phyloP scores from a whole-genome alignment of 495 filamentous ascomycete species.

The Lentithecium fluviatile region DNA sequence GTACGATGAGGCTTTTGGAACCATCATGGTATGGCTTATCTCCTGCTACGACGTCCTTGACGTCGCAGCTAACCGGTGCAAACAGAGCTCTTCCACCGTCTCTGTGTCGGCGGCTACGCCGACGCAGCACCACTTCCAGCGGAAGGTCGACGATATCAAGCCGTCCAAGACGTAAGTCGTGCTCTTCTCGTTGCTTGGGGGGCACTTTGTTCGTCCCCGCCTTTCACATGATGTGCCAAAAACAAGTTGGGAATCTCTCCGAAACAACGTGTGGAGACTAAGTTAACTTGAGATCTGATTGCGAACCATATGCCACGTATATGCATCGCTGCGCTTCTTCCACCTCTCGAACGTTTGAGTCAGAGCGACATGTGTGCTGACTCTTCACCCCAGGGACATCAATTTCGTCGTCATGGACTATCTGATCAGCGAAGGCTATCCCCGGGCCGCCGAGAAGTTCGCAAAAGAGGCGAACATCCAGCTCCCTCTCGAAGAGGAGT shows the following conservation, averaged over 20 bases:
- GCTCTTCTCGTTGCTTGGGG: slow-evolving; percentile 13
- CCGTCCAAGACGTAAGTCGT: slow-evolving; percentile 80
- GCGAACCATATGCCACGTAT: slow-evolving; percentile 1
- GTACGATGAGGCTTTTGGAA: slow-evolving; percentile 2
- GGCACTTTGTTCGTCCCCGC: slow-evolving; percentile 11
- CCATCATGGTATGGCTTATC: slow-evolving; percentile 24
- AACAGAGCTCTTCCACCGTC: slow-evolving; percentile 44
- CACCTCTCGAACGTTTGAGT: neutral
- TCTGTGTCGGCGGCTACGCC: slow-evolving; percentile 64
- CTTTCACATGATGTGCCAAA: slow-evolving; percentile 70
- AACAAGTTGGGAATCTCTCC: slow-evolving; percentile 99
- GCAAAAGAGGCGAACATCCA: slow-evolving; percentile 88
- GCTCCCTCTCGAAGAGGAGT: slow-evolving; percentile 64
- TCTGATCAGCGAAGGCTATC: slow-evolving; percentile 91
- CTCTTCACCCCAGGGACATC: slow-evolving; percentile 69
- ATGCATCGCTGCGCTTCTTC: neutral
- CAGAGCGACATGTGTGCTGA: slow-evolving; percentile 7
- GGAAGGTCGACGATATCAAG: slow-evolving; percentile 80
- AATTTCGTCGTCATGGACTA: slow-evolving; percentile 97
- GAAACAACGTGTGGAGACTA: slow-evolving; percentile 87
- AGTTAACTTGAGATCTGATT: slow-evolving; percentile 74
- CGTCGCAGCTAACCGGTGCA: slow-evolving; percentile 5
- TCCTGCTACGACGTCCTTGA: neutral
- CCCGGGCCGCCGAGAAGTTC: slow-evolving; percentile 89
- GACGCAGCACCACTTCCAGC: slow-evolving; percentile 69